A percentile compares a stretch with the other conserved stretches of the same genome.
Conservation (phyloP, 192 early-diverging fungal genomes). For the Backusella sp. region DNA sequence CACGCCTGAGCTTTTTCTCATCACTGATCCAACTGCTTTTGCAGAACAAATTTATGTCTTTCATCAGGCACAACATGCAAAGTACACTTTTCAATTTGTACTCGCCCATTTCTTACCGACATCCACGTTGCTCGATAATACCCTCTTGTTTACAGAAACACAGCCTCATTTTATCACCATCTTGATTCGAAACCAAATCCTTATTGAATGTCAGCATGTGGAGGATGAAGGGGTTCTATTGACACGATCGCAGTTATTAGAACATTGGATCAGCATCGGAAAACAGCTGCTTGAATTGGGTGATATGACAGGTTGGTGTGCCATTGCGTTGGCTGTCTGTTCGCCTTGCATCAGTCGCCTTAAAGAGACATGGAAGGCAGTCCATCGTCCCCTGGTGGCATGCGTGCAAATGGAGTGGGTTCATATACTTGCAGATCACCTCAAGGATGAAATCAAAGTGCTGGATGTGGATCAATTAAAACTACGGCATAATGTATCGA, state of each 20-base stretch:
- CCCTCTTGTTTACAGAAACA: slow-evolving; percentile 46
- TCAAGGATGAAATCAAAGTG: slow-evolving; percentile 13
- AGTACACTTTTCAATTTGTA: slow-evolving; percentile 1
- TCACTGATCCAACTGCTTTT: slow-evolving; percentile 55
- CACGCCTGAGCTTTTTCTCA: slow-evolving; percentile 61
- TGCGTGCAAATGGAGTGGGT: slow-evolving; percentile 57
- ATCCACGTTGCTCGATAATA: slow-evolving; percentile 33
- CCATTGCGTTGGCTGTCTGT: slow-evolving; percentile 65
- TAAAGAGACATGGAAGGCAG: slow-evolving; percentile 68
- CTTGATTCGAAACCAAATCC: slow-evolving; percentile 63
- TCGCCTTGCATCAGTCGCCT: slow-evolving; percentile 64
- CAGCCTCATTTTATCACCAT: slow-evolving; percentile 70
- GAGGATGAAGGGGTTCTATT: slow-evolving; percentile 8
- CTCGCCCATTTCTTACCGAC: slow-evolving; percentile 10
- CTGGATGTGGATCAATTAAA: neutral
- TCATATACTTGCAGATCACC: slow-evolving; percentile 54
- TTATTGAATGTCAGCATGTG: slow-evolving; percentile 48
- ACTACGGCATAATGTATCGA: neutral
- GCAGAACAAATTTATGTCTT: slow-evolving; percentile 69
- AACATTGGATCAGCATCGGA: slow-evolving; percentile 69
- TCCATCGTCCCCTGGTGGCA: slow-evolving; percentile 41
- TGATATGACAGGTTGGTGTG: slow-evolving; percentile 63
- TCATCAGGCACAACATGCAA: slow-evolving; percentile 42
- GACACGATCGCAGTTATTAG: slow-evolving; percentile 52
- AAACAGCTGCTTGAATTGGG: slow-evolving; percentile 49